Percentiles rank a stretch among this genome's conserved stretches.
Evolutionary conservation across 164 flowering plant species (phyloP).

Genomic region (Cinnamomum micranthum): DNA sequence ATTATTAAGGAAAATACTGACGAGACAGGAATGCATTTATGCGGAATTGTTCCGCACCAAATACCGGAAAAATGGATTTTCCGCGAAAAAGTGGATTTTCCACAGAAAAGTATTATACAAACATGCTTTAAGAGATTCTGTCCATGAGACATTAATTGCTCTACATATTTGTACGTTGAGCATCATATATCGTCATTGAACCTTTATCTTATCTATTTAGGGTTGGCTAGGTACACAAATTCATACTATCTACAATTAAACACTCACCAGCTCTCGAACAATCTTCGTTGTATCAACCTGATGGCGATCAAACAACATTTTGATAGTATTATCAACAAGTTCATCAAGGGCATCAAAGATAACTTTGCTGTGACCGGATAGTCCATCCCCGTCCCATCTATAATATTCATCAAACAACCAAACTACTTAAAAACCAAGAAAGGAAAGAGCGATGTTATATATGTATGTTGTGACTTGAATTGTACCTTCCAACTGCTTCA

Average conservation of each 20-base stretch:
- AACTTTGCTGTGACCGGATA: not conserved
- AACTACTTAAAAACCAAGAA: not conserved
- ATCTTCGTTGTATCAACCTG: not conserved
- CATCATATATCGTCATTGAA: too few species aligned
- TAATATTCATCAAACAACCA: not conserved
- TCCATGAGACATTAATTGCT: too few species aligned
- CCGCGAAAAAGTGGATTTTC: too few species aligned
- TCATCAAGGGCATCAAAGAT: constrained; percentile 7
- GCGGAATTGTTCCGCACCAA: too few species aligned
- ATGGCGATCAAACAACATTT: not conserved
- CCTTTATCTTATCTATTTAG: too few species aligned
- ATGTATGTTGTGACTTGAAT: not conserved
- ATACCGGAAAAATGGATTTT: too few species aligned
- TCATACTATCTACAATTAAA: not conserved
- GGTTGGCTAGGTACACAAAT: too few species aligned
- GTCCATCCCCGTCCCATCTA: constrained; percentile 8
- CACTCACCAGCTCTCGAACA: constrained; percentile 1
- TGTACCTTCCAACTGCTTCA: constrained; percentile 1
- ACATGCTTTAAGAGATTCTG: too few species aligned
- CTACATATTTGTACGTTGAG: too few species aligned
- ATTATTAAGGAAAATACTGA: too few species aligned
- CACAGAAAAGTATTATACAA: too few species aligned
- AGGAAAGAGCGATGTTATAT: not conserved
- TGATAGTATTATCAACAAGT: not conserved
- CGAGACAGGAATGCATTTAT: too few species aligned